phyloP scores from a whole-genome alignment of 2,329 filamentous ascomycete species.

The Mycosphaerella arachidis region DNA sequence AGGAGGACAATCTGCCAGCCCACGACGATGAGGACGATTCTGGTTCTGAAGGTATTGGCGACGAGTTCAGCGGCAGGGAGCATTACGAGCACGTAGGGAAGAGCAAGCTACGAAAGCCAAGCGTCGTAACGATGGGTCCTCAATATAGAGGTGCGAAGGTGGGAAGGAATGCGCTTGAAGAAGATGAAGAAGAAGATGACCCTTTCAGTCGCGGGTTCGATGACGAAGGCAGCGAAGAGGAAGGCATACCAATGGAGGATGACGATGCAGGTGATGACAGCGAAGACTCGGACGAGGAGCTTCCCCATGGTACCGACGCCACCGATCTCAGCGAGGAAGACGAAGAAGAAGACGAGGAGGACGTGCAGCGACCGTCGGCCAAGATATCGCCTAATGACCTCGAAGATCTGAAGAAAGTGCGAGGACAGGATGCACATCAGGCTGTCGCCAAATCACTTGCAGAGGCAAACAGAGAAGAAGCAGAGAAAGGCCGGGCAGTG shows the following conservation, averaged over 20 bases:
- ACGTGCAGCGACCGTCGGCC: conserved; percentile 29
- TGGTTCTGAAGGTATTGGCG: conserved; percentile 43
- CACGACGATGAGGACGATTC: conserved; percentile 54
- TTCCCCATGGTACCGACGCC: conserved; percentile 40
- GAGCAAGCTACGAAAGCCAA: conserved; percentile 74
- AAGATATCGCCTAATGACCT: conserved; percentile 12
- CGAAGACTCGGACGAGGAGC: conserved; percentile 24
- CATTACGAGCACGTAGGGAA: conserved; percentile 82
- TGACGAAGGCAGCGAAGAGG: conserved; percentile 42
- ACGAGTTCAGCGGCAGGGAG: conserved; percentile 64
- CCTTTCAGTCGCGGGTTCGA: conserved; percentile 43
- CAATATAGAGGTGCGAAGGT: conserved; percentile 76
- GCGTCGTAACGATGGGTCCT: conserved; percentile 65
- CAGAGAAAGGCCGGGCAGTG: conserved; percentile 79
- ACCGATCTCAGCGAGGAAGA: conserved; percentile 43
- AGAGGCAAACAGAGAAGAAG: conserved; percentile 68
- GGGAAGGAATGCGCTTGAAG: conserved; percentile 62
- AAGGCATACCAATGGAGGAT: conserved; percentile 35
- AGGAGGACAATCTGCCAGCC: conserved; percentile 48
- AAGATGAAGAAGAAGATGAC: conserved; percentile 50
- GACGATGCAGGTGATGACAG: conserved; percentile 21
- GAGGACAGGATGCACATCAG: conserved; percentile 51
- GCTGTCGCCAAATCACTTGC: conserved; percentile 60
- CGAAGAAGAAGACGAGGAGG: conserved; percentile 38
- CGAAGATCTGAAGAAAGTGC: conserved; percentile 53